Evolutionary conservation across 495 filamentous ascomycete species (phyloP).

Genomic region (Talaromyces stipitatus): DNA sequence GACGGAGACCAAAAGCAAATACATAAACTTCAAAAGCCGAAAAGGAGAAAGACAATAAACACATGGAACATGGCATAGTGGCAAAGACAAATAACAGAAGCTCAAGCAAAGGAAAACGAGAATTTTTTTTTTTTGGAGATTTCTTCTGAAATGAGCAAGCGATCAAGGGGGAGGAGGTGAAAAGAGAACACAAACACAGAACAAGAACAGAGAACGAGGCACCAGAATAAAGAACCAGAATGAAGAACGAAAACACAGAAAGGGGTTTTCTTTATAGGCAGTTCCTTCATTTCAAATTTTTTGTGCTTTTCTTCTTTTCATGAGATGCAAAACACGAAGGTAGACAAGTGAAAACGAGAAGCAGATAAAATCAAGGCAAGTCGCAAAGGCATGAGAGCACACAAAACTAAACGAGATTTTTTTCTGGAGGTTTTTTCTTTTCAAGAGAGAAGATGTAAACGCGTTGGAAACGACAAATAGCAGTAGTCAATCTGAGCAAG

Average conservation of each 20-base stretch:
- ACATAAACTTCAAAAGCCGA: neutral
- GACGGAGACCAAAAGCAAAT: conserved; percentile 5
- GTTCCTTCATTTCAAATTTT: conserved; percentile 1
- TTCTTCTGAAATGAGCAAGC: neutral
- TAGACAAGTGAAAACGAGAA: neutral
- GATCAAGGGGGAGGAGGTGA: neutral
- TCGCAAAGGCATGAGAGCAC: neutral
- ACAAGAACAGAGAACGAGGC: neutral
- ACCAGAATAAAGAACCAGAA: neutral
- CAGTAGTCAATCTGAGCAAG: neutral
- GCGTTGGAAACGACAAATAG: neutral
- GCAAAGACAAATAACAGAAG: neutral
- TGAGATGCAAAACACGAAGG: neutral
- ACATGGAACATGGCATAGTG: neutral
- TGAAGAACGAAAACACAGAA: neutral
- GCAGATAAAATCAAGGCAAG: neutral
- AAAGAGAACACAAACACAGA: neutral
- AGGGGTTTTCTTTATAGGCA: neutral
- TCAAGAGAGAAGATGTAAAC: neutral
- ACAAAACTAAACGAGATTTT: neutral
- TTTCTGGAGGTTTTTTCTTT: neutral
- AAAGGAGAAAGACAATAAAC: neutral
- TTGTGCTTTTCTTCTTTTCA: neutral
- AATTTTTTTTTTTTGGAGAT: no score
- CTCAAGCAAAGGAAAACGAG: neutral